Evolutionary conservation across 2,329 filamentous ascomycete species (phyloP).

Genomic region (Neopestalotiopsis rosae): DNA sequence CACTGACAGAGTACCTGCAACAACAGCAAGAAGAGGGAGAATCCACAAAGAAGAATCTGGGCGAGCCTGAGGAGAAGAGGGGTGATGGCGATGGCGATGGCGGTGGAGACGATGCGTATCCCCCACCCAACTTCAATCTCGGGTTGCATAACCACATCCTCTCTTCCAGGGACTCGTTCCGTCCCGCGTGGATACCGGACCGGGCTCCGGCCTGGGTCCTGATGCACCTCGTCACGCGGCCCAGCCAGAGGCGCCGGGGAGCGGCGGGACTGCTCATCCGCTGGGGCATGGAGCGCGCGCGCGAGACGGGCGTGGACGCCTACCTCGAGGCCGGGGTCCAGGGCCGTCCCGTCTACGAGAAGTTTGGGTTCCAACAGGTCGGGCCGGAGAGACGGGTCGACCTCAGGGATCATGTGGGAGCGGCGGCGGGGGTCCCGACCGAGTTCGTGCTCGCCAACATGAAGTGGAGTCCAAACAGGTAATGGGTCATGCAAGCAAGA

Average conservation of each 20-base stretch:
- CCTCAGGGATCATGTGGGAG: neutral
- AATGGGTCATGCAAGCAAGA: neutral
- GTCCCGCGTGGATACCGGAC: conserved; percentile 22
- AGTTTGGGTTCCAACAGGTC: conserved; percentile 22
- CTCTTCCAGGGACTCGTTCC: conserved; percentile 21
- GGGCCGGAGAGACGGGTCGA: conserved; percentile 17
- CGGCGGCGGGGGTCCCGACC: neutral
- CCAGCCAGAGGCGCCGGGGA: conserved; percentile 20
- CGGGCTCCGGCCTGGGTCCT: conserved; percentile 25
- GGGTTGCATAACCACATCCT: conserved; percentile 25
- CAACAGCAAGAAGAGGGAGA: neutral
- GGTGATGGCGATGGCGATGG: neutral
- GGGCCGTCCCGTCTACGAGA: conserved; percentile 19
- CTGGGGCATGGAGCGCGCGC: conserved; percentile 13
- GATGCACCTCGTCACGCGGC: conserved; percentile 28
- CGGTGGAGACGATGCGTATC: neutral
- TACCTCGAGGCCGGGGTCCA: conserved; percentile 19
- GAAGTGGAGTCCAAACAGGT: neutral
- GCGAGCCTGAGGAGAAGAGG: too few relatives aligned
- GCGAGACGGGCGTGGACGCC: conserved; percentile 10
- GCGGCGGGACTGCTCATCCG: conserved; percentile 20
- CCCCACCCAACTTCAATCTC: conserved; percentile 24
- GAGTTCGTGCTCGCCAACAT: conserved; percentile 11
- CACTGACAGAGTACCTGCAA: neutral
- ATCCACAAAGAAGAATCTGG: too few relatives aligned